Percentiles rank a stretch among this genome's conserved stretches.
Conservation (phyloP, 306 rosid species). For the Corylus americana region DNA sequence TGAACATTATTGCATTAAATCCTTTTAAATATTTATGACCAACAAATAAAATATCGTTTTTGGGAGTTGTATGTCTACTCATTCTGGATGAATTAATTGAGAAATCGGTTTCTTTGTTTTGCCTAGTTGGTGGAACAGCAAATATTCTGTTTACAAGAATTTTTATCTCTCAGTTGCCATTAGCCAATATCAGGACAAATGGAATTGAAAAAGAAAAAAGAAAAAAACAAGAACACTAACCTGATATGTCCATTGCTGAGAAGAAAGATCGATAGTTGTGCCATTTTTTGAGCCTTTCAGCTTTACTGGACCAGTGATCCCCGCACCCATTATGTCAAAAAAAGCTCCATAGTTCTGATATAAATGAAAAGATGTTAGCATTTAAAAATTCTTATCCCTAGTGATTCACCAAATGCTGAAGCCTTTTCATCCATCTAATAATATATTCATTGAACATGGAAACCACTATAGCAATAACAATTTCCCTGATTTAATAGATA, state of each 20-base stretch:
- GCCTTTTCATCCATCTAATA: neutral
- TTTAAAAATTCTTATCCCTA: slow-evolving; percentile 12
- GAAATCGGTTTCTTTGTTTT: neutral
- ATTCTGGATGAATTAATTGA: slow-evolving; percentile 1
- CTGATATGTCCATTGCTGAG: slow-evolving; percentile 85
- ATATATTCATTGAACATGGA: slow-evolving; percentile 6
- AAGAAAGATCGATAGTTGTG: slow-evolving; percentile 66
- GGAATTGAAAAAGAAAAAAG: neutral
- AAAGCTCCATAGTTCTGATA: slow-evolving; percentile 83
- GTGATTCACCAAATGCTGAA: slow-evolving; percentile 12
- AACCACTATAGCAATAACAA: neutral
- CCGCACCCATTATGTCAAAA: slow-evolving; percentile 69
- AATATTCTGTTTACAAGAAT: neutral
- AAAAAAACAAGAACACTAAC: slow-evolving; percentile 38
- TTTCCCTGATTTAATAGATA: slow-evolving; percentile 11
- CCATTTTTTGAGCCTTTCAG: slow-evolving; percentile 62
- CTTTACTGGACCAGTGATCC: slow-evolving; percentile 87
- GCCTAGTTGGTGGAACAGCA: neutral
- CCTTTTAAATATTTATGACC: slow-evolving; percentile 2
- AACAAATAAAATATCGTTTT: neutral
- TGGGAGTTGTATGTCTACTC: neutral
- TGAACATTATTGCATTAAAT: slow-evolving; percentile 17
- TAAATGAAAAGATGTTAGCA: slow-evolving; percentile 7
- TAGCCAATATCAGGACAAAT: neutral
- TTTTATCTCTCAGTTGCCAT: neutral